Percentiles rank a stretch among this genome's conserved stretches.
phyloP scores from a whole-genome alignment of 257 asterid genomes.

The Ballota nigra region DNA sequence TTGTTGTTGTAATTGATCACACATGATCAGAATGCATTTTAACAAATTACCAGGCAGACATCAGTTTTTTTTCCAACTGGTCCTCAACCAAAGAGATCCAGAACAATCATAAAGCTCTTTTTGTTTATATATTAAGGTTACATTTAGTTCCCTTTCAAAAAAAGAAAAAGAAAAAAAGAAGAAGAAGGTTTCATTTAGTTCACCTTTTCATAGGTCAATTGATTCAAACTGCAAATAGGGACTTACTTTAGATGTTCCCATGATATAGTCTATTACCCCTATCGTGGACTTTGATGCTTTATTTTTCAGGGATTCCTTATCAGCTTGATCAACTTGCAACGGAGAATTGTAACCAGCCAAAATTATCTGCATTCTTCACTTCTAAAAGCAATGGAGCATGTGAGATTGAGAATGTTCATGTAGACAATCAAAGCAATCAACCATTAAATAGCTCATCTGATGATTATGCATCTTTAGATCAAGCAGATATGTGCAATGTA shows the following conservation, averaged over 20 bases:
- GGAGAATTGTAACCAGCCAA: conserved; percentile 68
- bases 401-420: conserved; percentile 32
- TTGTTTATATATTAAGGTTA: neutral
- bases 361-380: conserved; percentile 69
- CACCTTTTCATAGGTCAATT: neutral
- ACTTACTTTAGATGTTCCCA: conserved; percentile 5
- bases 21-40: neutral
- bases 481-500: conserved; percentile 21
- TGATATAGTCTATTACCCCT: conserved; percentile 6
- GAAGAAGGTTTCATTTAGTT: neutral
- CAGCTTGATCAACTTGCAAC: conserved; percentile 83
- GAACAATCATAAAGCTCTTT: neutral
- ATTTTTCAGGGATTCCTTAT: conserved; percentile 72
- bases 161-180: no score
- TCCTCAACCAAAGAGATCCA: neutral
- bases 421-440: conserved; percentile 32
- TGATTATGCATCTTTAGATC: conserved; percentile 39
- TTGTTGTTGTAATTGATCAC: neutral
- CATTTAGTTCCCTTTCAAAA: neutral
- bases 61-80: neutral
- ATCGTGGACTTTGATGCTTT: conserved; percentile 16
- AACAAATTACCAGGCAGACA: neutral
- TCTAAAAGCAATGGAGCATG: conserved; percentile 35
- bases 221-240: conserved; percentile 3
- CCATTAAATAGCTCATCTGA: conserved; percentile 26